These are phyloP conservation scores for Salix koriyanagi DNA, from an alignment of 345 rosid species.

Conservation along the genomic window DNA sequence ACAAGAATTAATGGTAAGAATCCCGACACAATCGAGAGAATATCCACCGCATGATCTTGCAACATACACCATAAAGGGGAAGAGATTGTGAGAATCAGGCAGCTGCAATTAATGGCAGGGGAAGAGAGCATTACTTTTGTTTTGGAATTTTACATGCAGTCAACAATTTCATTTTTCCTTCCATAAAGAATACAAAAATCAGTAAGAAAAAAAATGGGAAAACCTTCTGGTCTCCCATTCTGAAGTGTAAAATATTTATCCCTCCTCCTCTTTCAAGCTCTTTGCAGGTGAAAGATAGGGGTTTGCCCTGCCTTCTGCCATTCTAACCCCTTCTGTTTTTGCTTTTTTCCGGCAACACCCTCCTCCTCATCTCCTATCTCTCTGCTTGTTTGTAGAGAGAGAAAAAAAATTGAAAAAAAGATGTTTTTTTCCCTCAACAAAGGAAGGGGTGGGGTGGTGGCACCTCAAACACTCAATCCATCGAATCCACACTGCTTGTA, in stretches of 20 bases:
- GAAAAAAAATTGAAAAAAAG: neutral
- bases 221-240: slow-evolving; percentile 9
- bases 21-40: neutral
- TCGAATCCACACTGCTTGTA: slow-evolving; percentile 98
- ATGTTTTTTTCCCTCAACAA: neutral
- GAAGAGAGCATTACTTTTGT: neutral
- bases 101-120: neutral
- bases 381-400: neutral
- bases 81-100: neutral
- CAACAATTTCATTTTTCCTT: slow-evolving; percentile 11
- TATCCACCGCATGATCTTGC: neutral
- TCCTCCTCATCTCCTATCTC: neutral
- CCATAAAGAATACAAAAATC: slow-evolving; percentile 15
- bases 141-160: slow-evolving; percentile 16
- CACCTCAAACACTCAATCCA: slow-evolving; percentile 62
- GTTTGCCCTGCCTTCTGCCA: neutral
- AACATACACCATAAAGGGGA: neutral
- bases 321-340: slow-evolving; percentile 1
- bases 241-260: neutral
- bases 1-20: neutral
- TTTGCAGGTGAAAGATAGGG: slow-evolving; percentile 6
- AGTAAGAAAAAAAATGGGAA: slow-evolving; percentile 14
- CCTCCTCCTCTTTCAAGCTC: neutral
- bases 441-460: no score
- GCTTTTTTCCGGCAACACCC: neutral